Base-by-base conservation (phyloP, 2,329 filamentous ascomycete species). In the Fusarium hostae region DNA sequence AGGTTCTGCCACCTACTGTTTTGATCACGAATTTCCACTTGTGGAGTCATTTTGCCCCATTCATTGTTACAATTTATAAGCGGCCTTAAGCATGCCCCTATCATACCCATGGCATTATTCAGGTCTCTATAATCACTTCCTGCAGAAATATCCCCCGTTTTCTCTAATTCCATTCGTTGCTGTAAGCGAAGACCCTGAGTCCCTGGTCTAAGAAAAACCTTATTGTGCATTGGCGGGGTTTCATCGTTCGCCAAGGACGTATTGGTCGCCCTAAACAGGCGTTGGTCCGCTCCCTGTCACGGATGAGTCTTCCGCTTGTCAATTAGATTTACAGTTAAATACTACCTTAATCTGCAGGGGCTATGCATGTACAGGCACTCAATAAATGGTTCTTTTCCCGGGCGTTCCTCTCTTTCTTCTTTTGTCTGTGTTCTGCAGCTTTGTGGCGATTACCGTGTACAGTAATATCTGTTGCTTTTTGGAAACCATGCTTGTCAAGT, bases 401-500 rank as follows among this genome's bases (percentile, higher is more conserved):
- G 30, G 5, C 22, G 26, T n/a, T 37, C 16, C n/a, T 59, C 40
- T 20, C 4, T 39, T 41, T 59, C 37, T 43, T 32, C 44, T 37
- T 51, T 63, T n/a, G 37, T 22, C 39, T 22, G 32, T 26, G 12
- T 47, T 45, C 62, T 51, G 48, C 48, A 51, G 48, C 30, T 35
- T 5, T 48, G 44, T 48, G 44, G 44, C 45, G 28, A 48, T 48
- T 22, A 48, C n/a, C 45, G 45, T 48, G 45, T 28, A 48, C 22
- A 24, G 16, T 2, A 15, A 24, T 41, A 26, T 32, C n/a, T 47
- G 52, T 45, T 16, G 15, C 50, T 24, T 52, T 22, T n/a, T 30
- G 9, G 13, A 7, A 11, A 40, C 32, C 24, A 74, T 74, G 72
- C 59, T 73, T 60, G 60, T 62, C 45, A 63, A 64, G 50, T 65